Evolutionary conservation across 768 basidiomycete species (phyloP), one percentile per base, ranked within the genome.

Genomic region (Tylopilus vinaceipallidus): DNA sequence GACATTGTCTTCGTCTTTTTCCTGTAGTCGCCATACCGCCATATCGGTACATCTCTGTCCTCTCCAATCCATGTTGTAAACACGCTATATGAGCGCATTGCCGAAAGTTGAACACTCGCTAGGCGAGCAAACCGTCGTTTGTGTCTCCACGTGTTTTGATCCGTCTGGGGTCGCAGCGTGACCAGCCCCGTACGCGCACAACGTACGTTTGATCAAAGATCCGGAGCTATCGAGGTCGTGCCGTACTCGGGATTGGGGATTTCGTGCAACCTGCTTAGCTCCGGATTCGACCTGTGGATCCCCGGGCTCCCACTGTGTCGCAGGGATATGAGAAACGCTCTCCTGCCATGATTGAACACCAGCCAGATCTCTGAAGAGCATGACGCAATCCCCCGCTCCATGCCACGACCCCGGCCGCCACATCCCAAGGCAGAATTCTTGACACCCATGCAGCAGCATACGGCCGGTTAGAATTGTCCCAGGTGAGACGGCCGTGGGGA

Each of bases 201-300:
- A n/a, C n/a, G n/a, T n/a, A n/a, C n/a, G n/a, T n/a, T n/a, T n/a
- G n/a, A n/a, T n/a, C n/a, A n/a, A n/a, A n/a, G n/a, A n/a, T 40
- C 26, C 10, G 26, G 45, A 45, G 30, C 22, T 32, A 35, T 26
- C 24, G 29, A 45, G 58, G 33, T 58, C 47, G 46, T 52, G 44
- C 22, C 49, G 49, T 53, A 46, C 42, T 27, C 53, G 23, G 45
- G 47, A 39, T 56, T 35, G n/a, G n/a, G n/a, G n/a, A n/a, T n/a
- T n/a, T n/a, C 49, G 19, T 32, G 6, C 20, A 19, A 46, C 22
- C 30, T 22, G 24, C 5, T 5, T 13, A n/a, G 17, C 34, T 16
- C 42, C 16, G 29, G 55, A 42, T 61, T 50, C 23, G n/a, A 53
- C 42, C 43, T 47, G 14, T 19, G 44, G 50, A 38, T 57, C 17